phyloP scores from a whole-genome alignment of 1,139 yeast species.

The Sugiyamaella sp. region DNA sequence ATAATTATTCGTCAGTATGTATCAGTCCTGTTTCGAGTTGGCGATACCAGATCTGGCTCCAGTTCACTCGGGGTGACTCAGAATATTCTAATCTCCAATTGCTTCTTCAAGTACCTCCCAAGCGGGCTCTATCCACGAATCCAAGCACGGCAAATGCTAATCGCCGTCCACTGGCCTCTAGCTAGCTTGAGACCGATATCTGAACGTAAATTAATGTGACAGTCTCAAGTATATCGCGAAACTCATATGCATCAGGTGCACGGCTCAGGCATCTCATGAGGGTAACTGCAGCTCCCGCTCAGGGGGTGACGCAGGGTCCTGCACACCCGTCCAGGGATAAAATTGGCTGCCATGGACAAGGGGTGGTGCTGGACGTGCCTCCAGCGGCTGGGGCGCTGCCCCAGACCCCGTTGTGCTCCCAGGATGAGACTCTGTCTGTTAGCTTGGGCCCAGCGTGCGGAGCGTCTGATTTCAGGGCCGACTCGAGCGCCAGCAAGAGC shows the following conservation, averaged over 20 bases:
- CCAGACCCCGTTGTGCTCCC: not conserved
- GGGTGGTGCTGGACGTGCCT: not conserved
- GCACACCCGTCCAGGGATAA: no score
- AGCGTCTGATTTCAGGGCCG: no score
- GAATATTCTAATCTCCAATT: not conserved
- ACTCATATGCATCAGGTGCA: conserved; percentile 1
- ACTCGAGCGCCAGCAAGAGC: no score
- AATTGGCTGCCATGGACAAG: no score
- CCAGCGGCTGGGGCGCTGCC: not conserved
- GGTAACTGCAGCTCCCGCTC: conserved; percentile 8
- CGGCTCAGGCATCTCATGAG: conserved; percentile 8
- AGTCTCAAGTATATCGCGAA: conserved; percentile 9
- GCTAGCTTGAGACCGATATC: not conserved
- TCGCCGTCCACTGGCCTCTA: not conserved
- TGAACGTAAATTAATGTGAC: conserved; percentile 1
- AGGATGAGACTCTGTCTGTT: no score
- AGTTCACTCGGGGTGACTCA: not conserved
- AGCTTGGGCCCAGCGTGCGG: conserved; percentile 1
- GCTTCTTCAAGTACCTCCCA: not conserved
- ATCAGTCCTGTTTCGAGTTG: no score
- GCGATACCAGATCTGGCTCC: not conserved
- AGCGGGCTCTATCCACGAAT: no score
- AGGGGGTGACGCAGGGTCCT: conserved; percentile 13
- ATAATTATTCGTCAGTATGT: no score
- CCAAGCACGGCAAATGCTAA: no score